Evolutionary conservation across 495 filamentous ascomycete species (phyloP).

Genomic region (Neurospora tetraspora): DNA sequence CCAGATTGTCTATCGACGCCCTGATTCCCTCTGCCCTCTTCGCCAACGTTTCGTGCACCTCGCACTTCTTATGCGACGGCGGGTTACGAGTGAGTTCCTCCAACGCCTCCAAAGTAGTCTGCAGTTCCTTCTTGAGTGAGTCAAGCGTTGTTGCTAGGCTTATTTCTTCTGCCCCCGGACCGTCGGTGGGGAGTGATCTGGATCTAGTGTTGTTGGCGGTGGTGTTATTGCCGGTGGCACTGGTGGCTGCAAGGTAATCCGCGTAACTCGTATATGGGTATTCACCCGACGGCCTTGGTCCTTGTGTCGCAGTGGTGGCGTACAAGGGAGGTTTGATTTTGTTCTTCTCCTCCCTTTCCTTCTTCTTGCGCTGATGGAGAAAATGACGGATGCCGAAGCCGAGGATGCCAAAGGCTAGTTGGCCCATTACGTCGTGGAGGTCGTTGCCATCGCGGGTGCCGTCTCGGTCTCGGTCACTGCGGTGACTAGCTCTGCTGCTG

Average conservation of each 20-base stretch:
- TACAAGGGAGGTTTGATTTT: neutral
- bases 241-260: neutral
- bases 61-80: conserved; percentile 9
- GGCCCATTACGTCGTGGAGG: conserved; percentile 15
- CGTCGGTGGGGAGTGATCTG: neutral
- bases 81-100: conserved; percentile 1
- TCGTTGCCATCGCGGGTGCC: conserved; percentile 7
- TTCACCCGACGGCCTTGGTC: neutral
- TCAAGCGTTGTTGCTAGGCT: conserved; percentile 13
- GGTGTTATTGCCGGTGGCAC: neutral
- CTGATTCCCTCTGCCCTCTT: conserved; percentile 12
- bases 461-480: neutral
- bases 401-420: conserved; percentile 15
- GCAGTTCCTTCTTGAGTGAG: conserved; percentile 11
- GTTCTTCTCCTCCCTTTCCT: neutral
- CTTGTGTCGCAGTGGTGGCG: neutral
- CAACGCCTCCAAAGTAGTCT: conserved; percentile 9
- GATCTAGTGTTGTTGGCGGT: neutral
- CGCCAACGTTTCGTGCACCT: conserved; percentile 11
- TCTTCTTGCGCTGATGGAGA: conserved; percentile 7
- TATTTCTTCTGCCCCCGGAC: neutral
- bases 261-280: neutral
- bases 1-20: conserved; percentile 7
- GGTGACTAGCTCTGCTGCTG: neutral
- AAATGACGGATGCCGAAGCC: conserved; percentile 16